These are phyloP conservation scores for Saccharum spontaneum DNA, from an alignment of 176 grass and related monocot species.

Conservation along the genomic window DNA sequence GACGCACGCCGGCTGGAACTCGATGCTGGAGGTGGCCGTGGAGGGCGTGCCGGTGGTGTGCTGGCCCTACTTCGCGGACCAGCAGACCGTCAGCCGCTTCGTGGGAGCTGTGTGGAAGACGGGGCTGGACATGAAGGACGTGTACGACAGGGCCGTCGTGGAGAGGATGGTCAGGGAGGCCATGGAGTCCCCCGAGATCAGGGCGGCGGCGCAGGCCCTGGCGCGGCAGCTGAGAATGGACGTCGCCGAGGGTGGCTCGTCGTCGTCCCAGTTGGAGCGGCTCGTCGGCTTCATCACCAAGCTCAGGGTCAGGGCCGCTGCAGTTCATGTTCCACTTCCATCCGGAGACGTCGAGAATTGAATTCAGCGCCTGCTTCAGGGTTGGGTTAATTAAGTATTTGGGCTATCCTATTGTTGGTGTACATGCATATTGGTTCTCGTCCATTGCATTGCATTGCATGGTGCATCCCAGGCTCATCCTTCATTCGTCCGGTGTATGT, in stretches of 20 bases:
- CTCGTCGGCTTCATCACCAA: neutral
- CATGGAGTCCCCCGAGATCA: neutral
- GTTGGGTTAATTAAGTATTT: too few species aligned
- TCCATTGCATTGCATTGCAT: too few species aligned
- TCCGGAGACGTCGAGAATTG: too few species aligned
- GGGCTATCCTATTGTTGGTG: too few species aligned
- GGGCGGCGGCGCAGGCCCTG: neutral
- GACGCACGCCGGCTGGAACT: slow-evolving; percentile 62
- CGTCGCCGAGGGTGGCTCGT: neutral
- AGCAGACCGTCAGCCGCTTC: slow-evolving; percentile 43
- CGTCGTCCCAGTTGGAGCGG: neutral
- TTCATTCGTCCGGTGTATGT: too few species aligned
- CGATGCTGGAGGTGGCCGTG: slow-evolving; percentile 42
- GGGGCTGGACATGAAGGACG: slow-evolving; percentile 54
- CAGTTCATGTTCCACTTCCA: too few species aligned
- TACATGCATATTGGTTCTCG: too few species aligned
- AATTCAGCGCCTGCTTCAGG: too few species aligned
- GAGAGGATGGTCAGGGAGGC: slow-evolving; percentile 43
- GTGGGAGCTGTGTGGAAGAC: slow-evolving; percentile 42
- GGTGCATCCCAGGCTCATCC: too few species aligned
- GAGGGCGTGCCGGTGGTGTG: slow-evolving; percentile 48
- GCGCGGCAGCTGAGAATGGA: neutral
- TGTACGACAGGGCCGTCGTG: slow-evolving; percentile 41
- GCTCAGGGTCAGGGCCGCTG: neutral
- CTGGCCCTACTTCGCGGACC: slow-evolving; percentile 53